Base-by-base conservation (phyloP, 2,329 filamentous ascomycete species). In the Hirsutella thompsonii region DNA sequence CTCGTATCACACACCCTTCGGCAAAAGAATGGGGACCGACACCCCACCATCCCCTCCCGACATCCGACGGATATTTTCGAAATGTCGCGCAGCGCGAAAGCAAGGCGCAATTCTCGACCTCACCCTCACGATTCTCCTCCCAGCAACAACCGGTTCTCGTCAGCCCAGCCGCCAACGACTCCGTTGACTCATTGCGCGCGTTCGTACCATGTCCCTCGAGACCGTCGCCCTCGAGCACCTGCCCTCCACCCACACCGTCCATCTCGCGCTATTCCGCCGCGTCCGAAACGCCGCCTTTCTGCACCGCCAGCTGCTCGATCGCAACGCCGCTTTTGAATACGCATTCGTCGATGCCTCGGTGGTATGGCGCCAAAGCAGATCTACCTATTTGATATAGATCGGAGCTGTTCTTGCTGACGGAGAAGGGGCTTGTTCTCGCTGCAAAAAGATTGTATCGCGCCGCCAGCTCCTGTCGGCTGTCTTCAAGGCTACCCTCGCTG, bases 271-370 rank as follows among this genome's bases (percentile, higher is more conserved):
- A 26, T 95, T 92, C 66, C 73, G 68, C 19, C 67, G 85, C 57
- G 76, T 96, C 42, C 59, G 73, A 46, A 98, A 98, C 58, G 74
- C 87, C 10, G 62, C 74, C 1, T 88, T 82, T 54, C 69, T 98
- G 35, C 81, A 88, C 40, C 70, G 81, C 50, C 89, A 95, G 63
- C 76, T 98, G 5, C 69, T 96, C n/a, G 73, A 77, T 5, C 83
- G 85, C 40, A 94, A 96, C 56, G 55, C 76, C 10, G 80, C 81
- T 8, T 96, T 89, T 52, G 88, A 96, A 61, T 96, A 96, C 68
- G 88, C 89, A 28, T 83, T 98, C 49, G 74, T 98, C 37, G 90
- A 98, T 63, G 88, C 88, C 18, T 78, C 76, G 36, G 76, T 84
- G 58, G 81, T 89, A 69, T 46, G 71, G 23, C 14, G 1, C n/a